phyloP scores from a whole-genome alignment of 192 early-diverging fungal species.

The Obelidium mucronatum region DNA sequence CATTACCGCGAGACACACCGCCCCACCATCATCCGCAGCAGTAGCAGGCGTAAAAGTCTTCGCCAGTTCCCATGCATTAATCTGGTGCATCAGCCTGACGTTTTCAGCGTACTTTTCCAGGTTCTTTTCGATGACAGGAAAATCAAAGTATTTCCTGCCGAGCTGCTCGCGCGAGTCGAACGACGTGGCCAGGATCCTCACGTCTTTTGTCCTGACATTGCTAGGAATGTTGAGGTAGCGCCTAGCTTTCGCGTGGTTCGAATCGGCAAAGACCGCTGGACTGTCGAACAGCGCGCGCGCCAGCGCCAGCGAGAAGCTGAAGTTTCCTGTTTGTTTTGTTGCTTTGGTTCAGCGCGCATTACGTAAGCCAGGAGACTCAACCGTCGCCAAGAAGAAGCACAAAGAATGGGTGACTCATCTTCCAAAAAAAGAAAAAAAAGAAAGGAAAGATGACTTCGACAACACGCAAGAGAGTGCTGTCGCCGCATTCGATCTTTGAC shows the following conservation, averaged over 20 bases:
- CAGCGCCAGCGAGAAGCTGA: conserved; percentile 59
- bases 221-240: conserved; percentile 36
- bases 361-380: too few relatives aligned
- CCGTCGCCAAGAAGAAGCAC: not conserved
- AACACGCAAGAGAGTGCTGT: conserved; percentile 32
- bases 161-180: conserved; percentile 56
- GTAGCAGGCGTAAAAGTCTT: conserved; percentile 6
- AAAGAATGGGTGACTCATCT: not conserved
- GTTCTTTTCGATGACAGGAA: conserved; percentile 41
- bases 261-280: not conserved
- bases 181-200: conserved; percentile 51
- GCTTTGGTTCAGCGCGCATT: too few relatives aligned
- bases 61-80: conserved; percentile 65
- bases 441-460: not conserved
- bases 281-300: conserved; percentile 45
- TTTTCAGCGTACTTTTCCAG: conserved; percentile 24
- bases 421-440: not conserved
- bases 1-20: not conserved
- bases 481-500: conserved; percentile 54
- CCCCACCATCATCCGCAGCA: not conserved
- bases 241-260: not conserved
- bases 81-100: conserved; percentile 51
- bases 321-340: conserved; percentile 51
- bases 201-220: conserved; percentile 7
- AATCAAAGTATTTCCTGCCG: conserved; percentile 56